A percentile compares a stretch with the other conserved stretches of the same genome.
Evolutionary conservation across 768 basidiomycete genomes (phyloP).

Genomic region (Amanita brunnescens): DNA sequence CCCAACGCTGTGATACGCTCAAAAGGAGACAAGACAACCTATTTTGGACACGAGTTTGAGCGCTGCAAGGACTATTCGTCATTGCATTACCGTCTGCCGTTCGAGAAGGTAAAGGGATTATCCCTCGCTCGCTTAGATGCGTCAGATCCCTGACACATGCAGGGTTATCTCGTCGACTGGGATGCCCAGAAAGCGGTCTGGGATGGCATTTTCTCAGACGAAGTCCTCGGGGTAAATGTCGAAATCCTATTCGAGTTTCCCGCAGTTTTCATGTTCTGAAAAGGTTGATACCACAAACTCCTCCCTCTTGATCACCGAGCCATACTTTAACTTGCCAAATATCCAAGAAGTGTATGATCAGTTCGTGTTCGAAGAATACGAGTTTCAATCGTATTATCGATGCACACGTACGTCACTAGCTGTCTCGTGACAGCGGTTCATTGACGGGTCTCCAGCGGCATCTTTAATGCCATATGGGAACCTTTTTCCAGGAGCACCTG

Average conservation of each 20-base stretch:
- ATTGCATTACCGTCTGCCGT: constrained; percentile 74
- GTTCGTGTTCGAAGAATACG: constrained; percentile 95
- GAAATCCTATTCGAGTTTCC: neutral
- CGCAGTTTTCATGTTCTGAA: neutral
- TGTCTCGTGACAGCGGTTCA: constrained; percentile 4
- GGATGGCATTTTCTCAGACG: constrained; percentile 80
- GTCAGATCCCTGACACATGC: constrained; percentile 16
- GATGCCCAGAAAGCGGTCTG: constrained; percentile 91
- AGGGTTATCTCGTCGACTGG: constrained; percentile 95
- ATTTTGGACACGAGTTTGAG: constrained; percentile 80
- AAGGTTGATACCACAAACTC: constrained; percentile 69
- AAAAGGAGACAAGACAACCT: constrained; percentile 74
- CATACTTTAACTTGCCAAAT: constrained; percentile 89
- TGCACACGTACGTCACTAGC: constrained; percentile 59
- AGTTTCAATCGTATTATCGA: constrained; percentile 75
- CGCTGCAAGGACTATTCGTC: constrained; percentile 74
- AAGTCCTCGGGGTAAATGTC: constrained; percentile 53
- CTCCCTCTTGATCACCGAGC: constrained; percentile 83
- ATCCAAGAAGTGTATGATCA: constrained; percentile 92
- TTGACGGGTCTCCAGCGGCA: constrained; percentile 47
- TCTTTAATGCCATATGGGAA: constrained; percentile 67
- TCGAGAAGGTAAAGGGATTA: constrained; percentile 62
- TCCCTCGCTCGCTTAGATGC: neutral
- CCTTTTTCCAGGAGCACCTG: constrained; percentile 51
- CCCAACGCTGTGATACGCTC: constrained; percentile 81